Evolutionary conservation across 208 protist species (phyloP).

Genomic region (Leishmania gerbilli): DNA sequence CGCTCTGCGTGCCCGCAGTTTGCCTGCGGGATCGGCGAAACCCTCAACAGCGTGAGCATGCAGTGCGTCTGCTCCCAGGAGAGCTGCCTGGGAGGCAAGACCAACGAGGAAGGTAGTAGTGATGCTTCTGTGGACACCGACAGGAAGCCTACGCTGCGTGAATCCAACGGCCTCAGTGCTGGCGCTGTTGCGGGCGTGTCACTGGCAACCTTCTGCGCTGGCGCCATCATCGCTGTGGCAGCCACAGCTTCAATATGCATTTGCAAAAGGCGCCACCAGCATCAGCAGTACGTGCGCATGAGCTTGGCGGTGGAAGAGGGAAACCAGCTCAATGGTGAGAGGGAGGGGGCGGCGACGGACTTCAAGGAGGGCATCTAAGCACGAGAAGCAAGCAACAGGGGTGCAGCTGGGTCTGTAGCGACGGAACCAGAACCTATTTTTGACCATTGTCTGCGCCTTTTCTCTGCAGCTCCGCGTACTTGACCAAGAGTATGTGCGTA

Average conservation of each 20-base stretch:
- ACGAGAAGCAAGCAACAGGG: not conserved
- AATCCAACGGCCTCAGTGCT: conserved; percentile 16
- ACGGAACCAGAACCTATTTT: not conserved
- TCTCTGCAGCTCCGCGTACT: not conserved
- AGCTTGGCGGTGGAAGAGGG: not conserved
- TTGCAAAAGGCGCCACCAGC: conserved; percentile 7
- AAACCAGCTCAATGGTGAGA: not conserved
- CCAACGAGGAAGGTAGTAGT: not conserved
- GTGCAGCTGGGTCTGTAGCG: not conserved
- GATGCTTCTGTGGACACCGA: not conserved
- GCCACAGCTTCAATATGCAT: conserved; percentile 21
- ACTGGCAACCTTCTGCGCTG: conserved; percentile 30
- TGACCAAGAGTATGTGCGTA: not conserved
- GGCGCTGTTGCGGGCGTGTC: conserved; percentile 33
- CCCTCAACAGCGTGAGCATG: conserved; percentile 26
- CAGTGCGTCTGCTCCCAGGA: conserved; percentile 35
- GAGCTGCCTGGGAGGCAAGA: conserved; percentile 8
- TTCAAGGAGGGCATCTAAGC: not conserved
- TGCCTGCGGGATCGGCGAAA: conserved; percentile 28
- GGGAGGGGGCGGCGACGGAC: not conserved
- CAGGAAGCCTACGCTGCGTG: not conserved
- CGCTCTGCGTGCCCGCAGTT: conserved; percentile 29
- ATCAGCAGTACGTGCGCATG: not conserved
- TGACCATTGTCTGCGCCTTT: not conserved
- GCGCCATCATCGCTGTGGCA: conserved; percentile 21